These are phyloP conservation scores for Dendrobium officinale DNA, from an alignment of 106 monocot genomes.

Conservation along the genomic window DNA sequence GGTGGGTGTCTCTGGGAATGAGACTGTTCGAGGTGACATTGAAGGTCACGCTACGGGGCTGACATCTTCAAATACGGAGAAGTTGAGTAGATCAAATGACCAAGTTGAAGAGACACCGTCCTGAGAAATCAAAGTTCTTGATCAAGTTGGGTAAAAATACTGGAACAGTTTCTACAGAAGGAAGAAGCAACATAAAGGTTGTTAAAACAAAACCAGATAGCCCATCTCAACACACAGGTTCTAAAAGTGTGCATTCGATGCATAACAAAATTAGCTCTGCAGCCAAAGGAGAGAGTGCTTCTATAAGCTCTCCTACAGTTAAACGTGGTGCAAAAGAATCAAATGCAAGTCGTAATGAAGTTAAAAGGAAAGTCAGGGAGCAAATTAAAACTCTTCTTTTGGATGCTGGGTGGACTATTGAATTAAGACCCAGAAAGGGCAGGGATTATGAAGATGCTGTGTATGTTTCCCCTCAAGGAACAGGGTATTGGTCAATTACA, in stretches of 20 bases:
- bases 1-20: background rate
- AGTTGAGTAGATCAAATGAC: background rate
- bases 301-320: background rate
- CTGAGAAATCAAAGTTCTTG: background rate
- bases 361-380: conserved; percentile 11
- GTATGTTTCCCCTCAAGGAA: conserved; percentile 21
- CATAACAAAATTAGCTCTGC: background rate
- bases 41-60: background rate
- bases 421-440: conserved; percentile 23
- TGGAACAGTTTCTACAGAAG: background rate
- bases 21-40: background rate
- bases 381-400: conserved; percentile 19
- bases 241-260: background rate
- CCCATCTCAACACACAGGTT: background rate
- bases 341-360: conserved; percentile 7
- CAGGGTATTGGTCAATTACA: conserved; percentile 24
- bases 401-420: conserved; percentile 25
- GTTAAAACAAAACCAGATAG: background rate
- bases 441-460: conserved; percentile 29
- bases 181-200: background rate
- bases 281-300: background rate
- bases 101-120: background rate
- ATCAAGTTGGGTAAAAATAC: background rate
- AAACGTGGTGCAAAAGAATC: background rate
- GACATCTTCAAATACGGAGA: background rate